Evolutionary conservation across 2,329 filamentous ascomycete species (phyloP).

Genomic region (Epichloe amarillans): DNA sequence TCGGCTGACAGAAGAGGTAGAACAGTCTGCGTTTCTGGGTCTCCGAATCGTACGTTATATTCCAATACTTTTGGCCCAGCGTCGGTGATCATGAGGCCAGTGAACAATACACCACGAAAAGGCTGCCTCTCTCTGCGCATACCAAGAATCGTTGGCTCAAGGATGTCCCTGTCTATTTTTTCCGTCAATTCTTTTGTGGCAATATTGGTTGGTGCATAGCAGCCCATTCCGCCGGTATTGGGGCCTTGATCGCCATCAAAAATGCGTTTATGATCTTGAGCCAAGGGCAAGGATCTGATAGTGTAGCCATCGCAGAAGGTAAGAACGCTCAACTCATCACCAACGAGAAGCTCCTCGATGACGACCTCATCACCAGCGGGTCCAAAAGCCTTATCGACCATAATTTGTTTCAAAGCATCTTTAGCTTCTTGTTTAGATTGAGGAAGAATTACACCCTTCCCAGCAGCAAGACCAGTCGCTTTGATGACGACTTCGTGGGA

Average conservation of each 20-base stretch:
- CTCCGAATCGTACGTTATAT: constrained; percentile 88
- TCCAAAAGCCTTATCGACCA: constrained; percentile 80
- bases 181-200: constrained; percentile 63
- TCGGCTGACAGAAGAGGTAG: constrained; percentile 64
- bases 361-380: constrained; percentile 81
- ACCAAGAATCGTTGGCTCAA: constrained; percentile 81
- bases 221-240: constrained; percentile 97
- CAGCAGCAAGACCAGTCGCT: constrained; percentile 79
- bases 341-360: constrained; percentile 84
- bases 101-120: constrained; percentile 68
- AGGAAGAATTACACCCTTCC: constrained; percentile 91
- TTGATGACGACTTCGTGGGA: constrained; percentile 79
- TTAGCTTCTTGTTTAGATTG: constrained; percentile 70
- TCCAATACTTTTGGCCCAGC: constrained; percentile 71
- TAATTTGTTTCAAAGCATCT: constrained; percentile 72
- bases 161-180: constrained; percentile 62
- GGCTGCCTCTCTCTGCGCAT: constrained; percentile 70
- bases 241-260: constrained; percentile 81
- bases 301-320: constrained; percentile 84
- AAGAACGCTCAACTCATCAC: constrained; percentile 84
- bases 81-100: constrained; percentile 85
- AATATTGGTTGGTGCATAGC: constrained; percentile 82
- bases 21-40: constrained; percentile 82
- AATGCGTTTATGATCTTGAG: constrained; percentile 94
- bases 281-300: constrained; percentile 71